These are phyloP conservation scores for Pleurotus pulmonarius DNA, from an alignment of 768 basidiomycete genomes.

Conservation along the genomic window DNA sequence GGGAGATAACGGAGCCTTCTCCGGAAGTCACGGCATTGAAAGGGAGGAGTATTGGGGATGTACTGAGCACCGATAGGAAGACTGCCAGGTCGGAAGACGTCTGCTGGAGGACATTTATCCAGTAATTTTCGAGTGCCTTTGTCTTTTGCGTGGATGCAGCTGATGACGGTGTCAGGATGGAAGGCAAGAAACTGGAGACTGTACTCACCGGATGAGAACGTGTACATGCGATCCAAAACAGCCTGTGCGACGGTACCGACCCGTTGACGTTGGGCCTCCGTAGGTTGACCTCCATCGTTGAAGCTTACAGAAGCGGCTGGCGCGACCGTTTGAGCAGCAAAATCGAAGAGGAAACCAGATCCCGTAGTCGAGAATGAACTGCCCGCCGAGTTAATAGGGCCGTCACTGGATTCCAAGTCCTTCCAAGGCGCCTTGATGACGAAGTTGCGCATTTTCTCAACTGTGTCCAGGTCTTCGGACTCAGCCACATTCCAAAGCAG, in stretches of 20 bases:
- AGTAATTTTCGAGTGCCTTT: constrained; percentile 47
- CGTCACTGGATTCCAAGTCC: constrained; percentile 32
- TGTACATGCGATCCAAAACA: constrained; percentile 57
- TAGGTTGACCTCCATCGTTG: constrained; percentile 40
- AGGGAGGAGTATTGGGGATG: constrained; percentile 49
- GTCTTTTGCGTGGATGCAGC: constrained; percentile 55
- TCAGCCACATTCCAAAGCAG: constrained; percentile 58
- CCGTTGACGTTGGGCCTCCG: constrained; percentile 37
- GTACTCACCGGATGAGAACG: constrained; percentile 51
- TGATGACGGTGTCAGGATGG: constrained; percentile 19
- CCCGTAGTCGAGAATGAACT: constrained; percentile 34
- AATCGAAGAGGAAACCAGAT: constrained; percentile 57
- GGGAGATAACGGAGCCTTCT: constrained; percentile 25
- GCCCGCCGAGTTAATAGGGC: constrained; percentile 28
- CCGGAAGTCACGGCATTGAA: constrained; percentile 49
- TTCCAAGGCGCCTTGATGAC: constrained; percentile 48
- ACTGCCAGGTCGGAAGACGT: constrained; percentile 32
- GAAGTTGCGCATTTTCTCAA: constrained; percentile 39
- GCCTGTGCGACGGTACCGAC: constrained; percentile 33
- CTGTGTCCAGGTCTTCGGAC: constrained; percentile 40
- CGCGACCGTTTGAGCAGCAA: constrained; percentile 49
- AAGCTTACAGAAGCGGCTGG: constrained; percentile 41
- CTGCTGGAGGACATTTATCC: constrained; percentile 50
- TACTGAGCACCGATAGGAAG: constrained; percentile 45
- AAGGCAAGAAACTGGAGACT: not conserved